phyloP scores from a whole-genome alignment of 805 yeast genomes.

The Starmerella vaccinii region DNA sequence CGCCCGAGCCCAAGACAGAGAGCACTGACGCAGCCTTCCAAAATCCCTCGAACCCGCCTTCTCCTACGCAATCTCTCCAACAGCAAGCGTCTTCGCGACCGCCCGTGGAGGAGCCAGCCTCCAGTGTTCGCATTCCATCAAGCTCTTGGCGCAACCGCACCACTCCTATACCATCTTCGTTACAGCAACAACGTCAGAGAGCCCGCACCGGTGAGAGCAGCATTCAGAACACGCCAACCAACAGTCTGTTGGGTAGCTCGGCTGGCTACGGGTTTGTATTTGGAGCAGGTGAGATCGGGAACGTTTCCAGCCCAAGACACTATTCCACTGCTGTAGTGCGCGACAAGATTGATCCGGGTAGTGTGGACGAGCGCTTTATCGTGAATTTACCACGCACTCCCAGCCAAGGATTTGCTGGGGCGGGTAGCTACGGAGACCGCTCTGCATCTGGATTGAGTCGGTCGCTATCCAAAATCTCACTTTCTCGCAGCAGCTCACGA shows the following conservation, averaged over 20 bases:
- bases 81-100: not conserved
- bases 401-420: slow-evolving; percentile 16
- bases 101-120: not conserved
- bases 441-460: slow-evolving; percentile 25
- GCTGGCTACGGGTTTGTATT: slow-evolving; percentile 25
- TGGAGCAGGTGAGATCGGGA: slow-evolving; percentile 28
- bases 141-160: slow-evolving; percentile 17
- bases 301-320: slow-evolving; percentile 27
- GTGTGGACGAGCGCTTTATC: slow-evolving; percentile 72
- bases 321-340: slow-evolving; percentile 20
- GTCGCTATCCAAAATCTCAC: slow-evolving; percentile 21
- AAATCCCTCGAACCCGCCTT: slow-evolving; percentile 1
- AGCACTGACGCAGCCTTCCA: slow-evolving; percentile 1
- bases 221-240: slow-evolving; percentile 16
- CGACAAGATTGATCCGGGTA: slow-evolving; percentile 17
- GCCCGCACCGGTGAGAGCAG: slow-evolving; percentile 36
- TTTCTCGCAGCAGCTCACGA: slow-evolving; percentile 27
- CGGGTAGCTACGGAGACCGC: not conserved
- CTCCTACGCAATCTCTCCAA: not conserved
- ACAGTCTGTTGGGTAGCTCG: slow-evolving; percentile 16
- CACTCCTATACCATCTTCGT: slow-evolving; percentile 16
- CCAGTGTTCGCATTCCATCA: slow-evolving; percentile 18
- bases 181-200: slow-evolving; percentile 20
- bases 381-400: slow-evolving; percentile 64
- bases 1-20: not conserved